Base-by-base conservation (phyloP, 805 yeast genomes). In the Ogataea corticis region DNA sequence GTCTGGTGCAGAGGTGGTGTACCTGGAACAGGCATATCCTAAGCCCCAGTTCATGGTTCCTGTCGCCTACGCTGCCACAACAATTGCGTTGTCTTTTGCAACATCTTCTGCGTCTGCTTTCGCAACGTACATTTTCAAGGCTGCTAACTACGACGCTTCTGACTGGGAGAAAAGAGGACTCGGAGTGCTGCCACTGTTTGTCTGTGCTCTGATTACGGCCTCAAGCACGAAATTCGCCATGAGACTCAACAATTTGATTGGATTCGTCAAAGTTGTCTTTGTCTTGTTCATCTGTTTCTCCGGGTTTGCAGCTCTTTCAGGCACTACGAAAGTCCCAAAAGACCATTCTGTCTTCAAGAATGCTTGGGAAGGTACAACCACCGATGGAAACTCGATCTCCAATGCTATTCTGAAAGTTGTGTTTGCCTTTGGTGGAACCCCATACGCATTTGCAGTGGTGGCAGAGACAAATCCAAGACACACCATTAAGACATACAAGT, bases 1-100 rank as follows among this genome's bases (percentile, higher is more conserved):
- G 67, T 86, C 87, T 58, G 96, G 96, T 54, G 96, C 94, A 54
- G 96, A 87, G 60, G 86, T 85, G 66, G 85, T 85, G 58, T 87
- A 87, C 61, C 67, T 87, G 55, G 94, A 87, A 62, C 83, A 76
- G 55, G 77, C 85, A 40, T 87, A 73, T 68, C 73, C 72, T 40
- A 80, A 77, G 55, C 96, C 96, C 33, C 76, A 70, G 61, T 85
- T 83, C 59, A 70, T 87, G 48, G 75, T 83, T 37, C 82, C 87
- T 21, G 79, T 76, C 15, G 71, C 79, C 70, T 82, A 78, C 51
- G 90, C 88, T 0, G 71, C 90, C 2, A 84, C 85, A 58, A 81
- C 82, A 14, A 81, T 87, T 58, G 75, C 85, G 57, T 70, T 87
- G 39, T 94, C 94, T 30, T 87, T 91, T 88, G 91, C 96, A 17